These are phyloP conservation scores for Kandelia obovata DNA, from an alignment of 345 rosid genomes.

Conservation along the genomic window DNA sequence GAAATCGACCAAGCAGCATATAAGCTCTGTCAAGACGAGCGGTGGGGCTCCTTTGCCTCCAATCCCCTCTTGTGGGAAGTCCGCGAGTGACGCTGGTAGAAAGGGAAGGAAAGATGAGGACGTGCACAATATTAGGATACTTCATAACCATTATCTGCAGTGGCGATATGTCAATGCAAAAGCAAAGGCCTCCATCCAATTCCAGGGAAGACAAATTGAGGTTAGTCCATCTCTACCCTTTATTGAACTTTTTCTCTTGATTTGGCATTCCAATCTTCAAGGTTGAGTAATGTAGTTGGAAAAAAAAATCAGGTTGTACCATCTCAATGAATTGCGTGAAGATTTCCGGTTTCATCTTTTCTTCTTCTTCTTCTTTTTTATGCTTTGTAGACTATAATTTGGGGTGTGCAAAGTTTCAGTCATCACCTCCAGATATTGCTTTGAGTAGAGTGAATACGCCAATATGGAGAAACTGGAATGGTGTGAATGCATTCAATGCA, in stretches of 20 bases:
- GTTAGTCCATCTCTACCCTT: constrained; percentile 29
- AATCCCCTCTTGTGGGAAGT: constrained; percentile 20
- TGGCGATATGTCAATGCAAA: constrained; percentile 89
- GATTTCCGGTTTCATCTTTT: too few species aligned
- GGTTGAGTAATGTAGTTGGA: not conserved
- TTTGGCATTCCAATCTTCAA: too few species aligned
- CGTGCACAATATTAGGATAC: constrained; percentile 52
- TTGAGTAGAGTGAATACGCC: too few species aligned
- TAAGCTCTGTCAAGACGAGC: constrained; percentile 15
- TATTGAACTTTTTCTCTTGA: too few species aligned
- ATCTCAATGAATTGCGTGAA: too few species aligned
- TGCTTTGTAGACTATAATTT: too few species aligned
- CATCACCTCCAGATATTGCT: too few species aligned
- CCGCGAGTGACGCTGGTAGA: constrained; percentile 31
- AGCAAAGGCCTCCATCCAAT: constrained; percentile 42
- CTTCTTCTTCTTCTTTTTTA: too few species aligned
- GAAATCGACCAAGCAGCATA: constrained; percentile 15
- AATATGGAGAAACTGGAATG: too few species aligned
- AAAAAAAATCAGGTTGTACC: too few species aligned
- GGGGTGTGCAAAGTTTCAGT: too few species aligned
- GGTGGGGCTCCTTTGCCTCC: constrained; percentile 47
- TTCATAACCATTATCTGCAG: constrained; percentile 69
- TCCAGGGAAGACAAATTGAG: constrained; percentile 69
- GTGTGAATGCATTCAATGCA: too few species aligned
- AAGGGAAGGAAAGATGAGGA: constrained; percentile 59